Conservation (phyloP, 2,329 filamentous ascomycete genomes). For the Fusarium agapanthi region DNA sequence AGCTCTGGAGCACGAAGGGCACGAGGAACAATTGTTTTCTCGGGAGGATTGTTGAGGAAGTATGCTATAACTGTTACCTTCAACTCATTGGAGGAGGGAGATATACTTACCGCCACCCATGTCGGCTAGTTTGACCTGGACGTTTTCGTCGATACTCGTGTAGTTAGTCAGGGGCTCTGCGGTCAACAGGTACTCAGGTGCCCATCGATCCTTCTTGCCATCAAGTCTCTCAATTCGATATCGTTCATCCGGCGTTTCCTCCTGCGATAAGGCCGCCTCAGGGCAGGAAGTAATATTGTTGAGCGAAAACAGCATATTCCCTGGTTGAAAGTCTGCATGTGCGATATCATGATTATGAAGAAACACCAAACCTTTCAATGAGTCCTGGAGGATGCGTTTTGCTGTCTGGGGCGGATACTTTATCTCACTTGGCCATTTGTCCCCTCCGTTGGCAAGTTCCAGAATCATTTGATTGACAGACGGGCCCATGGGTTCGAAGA, state of each 20-base stretch:
- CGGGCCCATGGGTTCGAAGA: conserved; percentile 46
- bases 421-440: too few species aligned
- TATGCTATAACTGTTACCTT: neutral
- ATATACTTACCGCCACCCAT: conserved; percentile 8
- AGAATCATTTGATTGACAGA: conserved; percentile 17
- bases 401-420: neutral
- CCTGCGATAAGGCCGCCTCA: fast-evolving
- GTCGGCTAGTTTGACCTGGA: conserved; percentile 5
- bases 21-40: fast-evolving
- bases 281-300: neutral
- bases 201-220: conserved; percentile 8
- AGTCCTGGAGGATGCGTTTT: conserved; percentile 1
- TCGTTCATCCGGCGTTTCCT: fast-evolving
- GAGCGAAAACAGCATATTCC: neutral
- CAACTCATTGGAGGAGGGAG: fast-evolving
- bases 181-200: neutral
- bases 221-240: neutral
- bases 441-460: too few species aligned
- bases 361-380: neutral
- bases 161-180: neutral
- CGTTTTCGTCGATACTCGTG: neutral
- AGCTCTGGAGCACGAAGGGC: conserved; percentile 3
- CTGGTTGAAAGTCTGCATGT: conserved; percentile 9
- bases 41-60: neutral
- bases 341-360: neutral